phyloP scores from a whole-genome alignment of 2,329 filamentous ascomycete species.

The Pseudogymnoascus sp. region DNA sequence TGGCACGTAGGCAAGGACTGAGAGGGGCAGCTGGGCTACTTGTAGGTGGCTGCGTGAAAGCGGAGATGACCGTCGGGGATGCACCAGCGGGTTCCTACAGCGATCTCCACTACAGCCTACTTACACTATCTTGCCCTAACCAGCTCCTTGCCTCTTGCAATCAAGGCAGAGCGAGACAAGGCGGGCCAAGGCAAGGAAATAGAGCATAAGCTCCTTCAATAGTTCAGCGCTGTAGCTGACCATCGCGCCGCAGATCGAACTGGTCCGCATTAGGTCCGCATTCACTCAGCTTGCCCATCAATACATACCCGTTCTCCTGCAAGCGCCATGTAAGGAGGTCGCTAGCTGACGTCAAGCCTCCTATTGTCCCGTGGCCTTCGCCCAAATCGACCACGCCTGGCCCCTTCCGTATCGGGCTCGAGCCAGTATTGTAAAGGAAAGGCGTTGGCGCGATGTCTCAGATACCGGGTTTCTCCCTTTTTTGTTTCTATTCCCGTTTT shows the following conservation, averaged over 20 bases:
- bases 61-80: neutral
- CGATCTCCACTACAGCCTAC: neutral
- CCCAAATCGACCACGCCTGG: neutral
- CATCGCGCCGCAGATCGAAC: neutral
- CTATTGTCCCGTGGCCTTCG: neutral
- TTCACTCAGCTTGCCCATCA: neutral
- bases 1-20: neutral
- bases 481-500: neutral
- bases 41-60: neutral
- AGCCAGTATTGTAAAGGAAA: neutral
- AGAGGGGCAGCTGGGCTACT: neutral
- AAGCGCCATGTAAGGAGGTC: neutral
- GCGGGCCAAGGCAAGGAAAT: neutral
- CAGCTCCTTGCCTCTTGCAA: neutral
- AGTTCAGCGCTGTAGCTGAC: neutral
- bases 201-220: neutral
- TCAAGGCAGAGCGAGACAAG: neutral
- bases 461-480: neutral
- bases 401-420: neutral
- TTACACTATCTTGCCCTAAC: neutral
- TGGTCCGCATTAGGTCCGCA: neutral
- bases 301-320: neutral
- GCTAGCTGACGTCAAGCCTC: neutral
- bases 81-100: constrained; percentile 1
- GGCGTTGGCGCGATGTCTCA: neutral